phyloP scores from a whole-genome alignment of 2,329 filamentous ascomycete genomes.

The Pseudocercospora musae region DNA sequence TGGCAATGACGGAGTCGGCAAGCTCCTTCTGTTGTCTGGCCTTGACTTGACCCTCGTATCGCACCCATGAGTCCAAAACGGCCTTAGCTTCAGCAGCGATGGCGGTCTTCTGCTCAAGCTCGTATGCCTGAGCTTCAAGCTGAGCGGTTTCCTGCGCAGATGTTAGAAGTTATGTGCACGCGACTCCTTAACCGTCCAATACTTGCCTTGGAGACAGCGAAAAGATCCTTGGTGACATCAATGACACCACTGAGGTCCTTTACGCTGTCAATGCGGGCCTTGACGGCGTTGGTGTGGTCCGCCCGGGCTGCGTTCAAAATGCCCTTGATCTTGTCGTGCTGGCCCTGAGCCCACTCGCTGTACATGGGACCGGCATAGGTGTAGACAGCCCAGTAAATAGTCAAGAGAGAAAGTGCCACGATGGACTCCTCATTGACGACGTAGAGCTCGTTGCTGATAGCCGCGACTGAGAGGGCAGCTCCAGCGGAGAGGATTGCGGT shows the following conservation, averaged over 20 bases:
- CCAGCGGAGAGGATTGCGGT: slow-evolving; percentile 92
- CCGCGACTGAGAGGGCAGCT: slow-evolving; percentile 86
- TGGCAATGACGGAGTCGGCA: slow-evolving; percentile 86
- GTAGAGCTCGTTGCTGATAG: slow-evolving; percentile 99
- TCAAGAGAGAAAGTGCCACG: slow-evolving; percentile 86
- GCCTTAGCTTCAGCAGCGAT: slow-evolving; percentile 89
- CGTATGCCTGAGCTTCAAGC: slow-evolving; percentile 92
- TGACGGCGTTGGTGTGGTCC: slow-evolving; percentile 94
- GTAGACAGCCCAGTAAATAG: slow-evolving; percentile 87
- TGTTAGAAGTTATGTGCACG: neutral
- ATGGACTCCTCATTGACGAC: slow-evolving; percentile 99
- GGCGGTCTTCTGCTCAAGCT: slow-evolving; percentile 94
- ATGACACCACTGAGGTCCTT: slow-evolving; percentile 92
- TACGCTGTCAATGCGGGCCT: slow-evolving; percentile 89
- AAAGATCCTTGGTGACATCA: slow-evolving; percentile 93
- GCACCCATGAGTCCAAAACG: slow-evolving; percentile 96
- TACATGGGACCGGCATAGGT: slow-evolving; percentile 93
- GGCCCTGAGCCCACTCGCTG: slow-evolving; percentile 83
- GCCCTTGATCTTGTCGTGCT: slow-evolving; percentile 88
- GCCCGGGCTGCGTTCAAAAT: slow-evolving; percentile 91
- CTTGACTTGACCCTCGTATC: slow-evolving; percentile 98
- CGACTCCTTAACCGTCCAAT: neutral
- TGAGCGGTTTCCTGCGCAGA: slow-evolving; percentile 81
- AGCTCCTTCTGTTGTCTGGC: slow-evolving; percentile 97
- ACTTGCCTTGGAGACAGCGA: slow-evolving; percentile 92